Conservation (phyloP, 2,329 filamentous ascomycete genomes). For the Dothideomycetes sp. region DNA sequence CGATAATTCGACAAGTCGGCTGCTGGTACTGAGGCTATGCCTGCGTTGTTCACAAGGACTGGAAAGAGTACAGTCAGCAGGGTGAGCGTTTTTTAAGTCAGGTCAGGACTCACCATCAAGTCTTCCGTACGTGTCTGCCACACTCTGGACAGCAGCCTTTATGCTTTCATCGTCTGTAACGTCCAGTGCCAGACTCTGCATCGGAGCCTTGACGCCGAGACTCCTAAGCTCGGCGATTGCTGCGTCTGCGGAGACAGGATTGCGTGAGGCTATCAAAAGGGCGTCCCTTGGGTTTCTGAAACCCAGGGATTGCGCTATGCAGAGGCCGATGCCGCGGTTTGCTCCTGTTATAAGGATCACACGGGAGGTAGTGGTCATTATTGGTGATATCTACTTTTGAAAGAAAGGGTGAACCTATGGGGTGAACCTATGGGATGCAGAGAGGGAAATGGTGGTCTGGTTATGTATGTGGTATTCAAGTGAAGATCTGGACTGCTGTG, state of each 20-base stretch:
- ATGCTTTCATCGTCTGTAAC: not conserved
- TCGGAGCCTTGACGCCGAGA: not conserved
- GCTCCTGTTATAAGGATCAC: not conserved
- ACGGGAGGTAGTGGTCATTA: too few relatives aligned
- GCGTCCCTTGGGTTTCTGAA: not conserved
- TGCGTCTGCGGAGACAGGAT: too few relatives aligned
- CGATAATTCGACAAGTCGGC: constrained; percentile 18
- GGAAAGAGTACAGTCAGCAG: not conserved
- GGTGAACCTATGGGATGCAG: too few relatives aligned
- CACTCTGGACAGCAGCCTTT: not conserved
- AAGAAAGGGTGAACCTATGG: too few relatives aligned
- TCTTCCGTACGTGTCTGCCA: too few relatives aligned
- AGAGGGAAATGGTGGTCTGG: too few relatives aligned
- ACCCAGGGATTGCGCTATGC: not conserved
- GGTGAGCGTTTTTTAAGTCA: too few relatives aligned
- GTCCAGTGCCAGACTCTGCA: not conserved
- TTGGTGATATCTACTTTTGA: too few relatives aligned
- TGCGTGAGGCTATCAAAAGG: not conserved
- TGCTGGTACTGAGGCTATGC: not conserved
- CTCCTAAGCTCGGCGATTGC: too few relatives aligned
- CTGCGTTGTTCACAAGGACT: not conserved
- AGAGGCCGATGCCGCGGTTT: not conserved
- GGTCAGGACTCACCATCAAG: too few relatives aligned
- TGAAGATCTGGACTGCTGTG: too few relatives aligned
- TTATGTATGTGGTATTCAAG: too few relatives aligned